Evolutionary conservation across 495 filamentous ascomycete species (phyloP).

Genomic region (Hypoxylon intermedium): DNA sequence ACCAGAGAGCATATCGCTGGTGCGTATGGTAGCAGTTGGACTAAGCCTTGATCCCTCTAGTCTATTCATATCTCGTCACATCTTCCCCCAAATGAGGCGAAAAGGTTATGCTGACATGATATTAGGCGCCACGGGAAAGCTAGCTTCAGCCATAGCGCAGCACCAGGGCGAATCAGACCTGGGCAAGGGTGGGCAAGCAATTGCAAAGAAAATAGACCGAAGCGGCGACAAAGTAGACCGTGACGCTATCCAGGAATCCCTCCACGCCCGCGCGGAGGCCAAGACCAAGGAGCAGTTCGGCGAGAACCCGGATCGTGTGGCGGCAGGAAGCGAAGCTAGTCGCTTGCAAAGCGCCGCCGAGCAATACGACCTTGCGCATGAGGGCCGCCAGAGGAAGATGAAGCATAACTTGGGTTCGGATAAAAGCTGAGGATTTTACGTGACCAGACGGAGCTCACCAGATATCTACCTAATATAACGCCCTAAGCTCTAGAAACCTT

Average conservation of each 20-base stretch:
- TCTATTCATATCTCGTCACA: too few relatives aligned
- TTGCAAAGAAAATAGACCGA: background rate
- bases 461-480: too few relatives aligned
- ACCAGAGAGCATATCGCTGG: slow-evolving; percentile 1
- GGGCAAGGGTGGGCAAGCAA: background rate
- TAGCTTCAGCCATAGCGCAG: background rate
- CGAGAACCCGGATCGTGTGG: background rate
- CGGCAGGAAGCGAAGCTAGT: background rate
- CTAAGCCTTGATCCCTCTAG: too few relatives aligned
- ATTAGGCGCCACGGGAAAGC: slow-evolving; percentile 1
- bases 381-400: background rate
- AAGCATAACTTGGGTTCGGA: background rate
- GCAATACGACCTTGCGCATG: background rate
- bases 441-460: too few relatives aligned
- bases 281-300: slow-evolving; percentile 5
- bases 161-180: background rate
- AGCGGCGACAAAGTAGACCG: background rate
- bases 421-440: too few relatives aligned
- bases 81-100: too few relatives aligned
- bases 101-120: background rate
- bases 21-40: too few relatives aligned
- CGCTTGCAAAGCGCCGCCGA: slow-evolving; percentile 1
- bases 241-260: slow-evolving; percentile 1
- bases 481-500: too few relatives aligned
- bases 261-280: background rate